Evolutionary conservation across 1,284 basidiomycete species (phyloP).

Genomic region (Puccinia hordei): DNA sequence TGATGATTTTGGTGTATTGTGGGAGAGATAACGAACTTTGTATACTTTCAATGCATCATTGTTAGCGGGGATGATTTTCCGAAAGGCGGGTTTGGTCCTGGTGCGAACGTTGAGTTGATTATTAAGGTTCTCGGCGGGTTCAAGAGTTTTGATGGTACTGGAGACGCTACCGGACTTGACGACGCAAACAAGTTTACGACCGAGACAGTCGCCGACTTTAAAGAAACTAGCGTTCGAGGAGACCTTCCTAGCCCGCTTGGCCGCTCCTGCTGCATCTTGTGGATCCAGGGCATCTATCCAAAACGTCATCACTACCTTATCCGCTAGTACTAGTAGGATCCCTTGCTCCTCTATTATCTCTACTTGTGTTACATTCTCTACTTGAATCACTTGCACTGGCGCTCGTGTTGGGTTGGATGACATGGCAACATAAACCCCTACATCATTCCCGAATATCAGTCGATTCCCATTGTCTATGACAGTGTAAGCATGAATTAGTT

Average conservation of each 20-base stretch:
- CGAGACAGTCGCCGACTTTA: slow-evolving; percentile 90
- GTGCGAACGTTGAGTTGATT: neutral
- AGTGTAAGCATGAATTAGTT: too few species aligned
- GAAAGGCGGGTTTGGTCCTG: slow-evolving; percentile 64
- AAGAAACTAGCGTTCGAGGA: slow-evolving; percentile 97
- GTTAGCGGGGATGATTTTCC: slow-evolving; percentile 86
- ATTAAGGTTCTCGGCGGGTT: slow-evolving; percentile 65
- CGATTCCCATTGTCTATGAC: slow-evolving; percentile 66
- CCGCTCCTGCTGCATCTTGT: slow-evolving; percentile 81
- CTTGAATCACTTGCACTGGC: slow-evolving; percentile 84
- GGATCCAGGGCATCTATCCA: slow-evolving; percentile 90
- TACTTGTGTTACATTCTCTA: slow-evolving; percentile 88
- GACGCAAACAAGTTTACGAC: slow-evolving; percentile 92
- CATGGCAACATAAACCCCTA: slow-evolving; percentile 92
- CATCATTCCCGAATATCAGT: slow-evolving; percentile 93
- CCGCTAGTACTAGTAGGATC: slow-evolving; percentile 87
- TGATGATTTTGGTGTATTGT: too few species aligned
- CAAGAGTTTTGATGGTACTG: slow-evolving; percentile 95
- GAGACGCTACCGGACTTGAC: slow-evolving; percentile 93
- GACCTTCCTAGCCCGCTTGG: slow-evolving; percentile 92
- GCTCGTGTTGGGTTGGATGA: slow-evolving; percentile 73
- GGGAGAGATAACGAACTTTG: slow-evolving; percentile 67
- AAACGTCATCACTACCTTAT: slow-evolving; percentile 78
- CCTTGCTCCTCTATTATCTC: slow-evolving; percentile 97
- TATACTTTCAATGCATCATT: slow-evolving; percentile 93